Conservation (phyloP, 768 basidiomycete species). For the Sarcomyxa edulis region DNA sequence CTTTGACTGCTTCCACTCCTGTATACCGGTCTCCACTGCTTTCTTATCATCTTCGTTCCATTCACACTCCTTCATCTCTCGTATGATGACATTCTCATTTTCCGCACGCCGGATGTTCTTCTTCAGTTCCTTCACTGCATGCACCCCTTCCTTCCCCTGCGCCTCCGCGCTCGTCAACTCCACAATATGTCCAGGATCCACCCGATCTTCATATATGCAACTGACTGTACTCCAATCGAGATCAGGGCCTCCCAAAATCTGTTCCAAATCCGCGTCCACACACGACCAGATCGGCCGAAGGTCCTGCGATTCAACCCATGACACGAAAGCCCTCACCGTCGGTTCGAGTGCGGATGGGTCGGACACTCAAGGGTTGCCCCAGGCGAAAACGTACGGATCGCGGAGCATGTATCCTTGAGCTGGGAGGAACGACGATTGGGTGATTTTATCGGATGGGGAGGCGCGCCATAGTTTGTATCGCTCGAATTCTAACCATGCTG, state of each 20-base stretch:
- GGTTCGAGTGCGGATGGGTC: conserved; percentile 26
- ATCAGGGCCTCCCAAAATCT: conserved; percentile 35
- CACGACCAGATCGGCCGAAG: conserved; percentile 58
- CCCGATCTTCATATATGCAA: conserved; percentile 59
- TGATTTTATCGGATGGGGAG: conserved; percentile 18
- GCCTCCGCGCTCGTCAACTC: conserved; percentile 29
- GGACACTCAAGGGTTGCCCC: conserved; percentile 60
- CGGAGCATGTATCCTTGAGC: conserved; percentile 55
- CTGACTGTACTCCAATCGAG: conserved; percentile 55
- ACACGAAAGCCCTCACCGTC: conserved; percentile 38
- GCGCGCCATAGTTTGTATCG: conserved; percentile 45
- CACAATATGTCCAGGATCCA: conserved; percentile 42
- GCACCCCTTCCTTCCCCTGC: conserved; percentile 28
- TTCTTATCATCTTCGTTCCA: conserved; percentile 40
- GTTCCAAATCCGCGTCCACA: conserved; percentile 46
- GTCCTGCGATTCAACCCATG: conserved; percentile 34
- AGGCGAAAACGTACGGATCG: conserved; percentile 50
- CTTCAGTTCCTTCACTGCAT: conserved; percentile 51
- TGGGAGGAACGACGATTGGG: conserved; percentile 36
- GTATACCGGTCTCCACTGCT: conserved; percentile 46
- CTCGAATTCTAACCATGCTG: conserved; percentile 65
- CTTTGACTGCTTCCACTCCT: conserved; percentile 48
- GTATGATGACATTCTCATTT: conserved; percentile 45
- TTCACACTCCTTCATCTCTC: conserved; percentile 30
- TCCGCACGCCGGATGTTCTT: conserved; percentile 58